Evolutionary conservation across 768 basidiomycete genomes (phyloP).

Genomic region (Suillus subluteus): DNA sequence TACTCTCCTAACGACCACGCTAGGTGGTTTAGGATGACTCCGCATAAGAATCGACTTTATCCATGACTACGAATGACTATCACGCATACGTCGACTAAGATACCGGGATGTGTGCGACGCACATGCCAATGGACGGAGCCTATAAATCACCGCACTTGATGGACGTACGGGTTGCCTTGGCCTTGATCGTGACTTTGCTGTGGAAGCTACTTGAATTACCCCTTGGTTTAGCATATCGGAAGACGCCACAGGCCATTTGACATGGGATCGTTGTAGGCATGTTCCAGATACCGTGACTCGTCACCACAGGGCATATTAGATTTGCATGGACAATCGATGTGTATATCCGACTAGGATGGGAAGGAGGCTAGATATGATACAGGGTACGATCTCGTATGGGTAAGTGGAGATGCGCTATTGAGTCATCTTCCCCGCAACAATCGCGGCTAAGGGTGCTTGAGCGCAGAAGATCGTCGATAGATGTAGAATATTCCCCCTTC

Average conservation of each 20-base stretch:
- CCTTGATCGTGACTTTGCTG: background rate
- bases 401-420: background rate
- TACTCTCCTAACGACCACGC: background rate
- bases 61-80: background rate
- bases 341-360: background rate
- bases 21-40: background rate
- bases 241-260: background rate
- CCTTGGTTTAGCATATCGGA: conserved; percentile 4
- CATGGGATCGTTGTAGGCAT: background rate
- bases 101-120: background rate
- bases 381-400: background rate
- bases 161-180: background rate
- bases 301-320: background rate
- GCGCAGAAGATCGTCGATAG: background rate
- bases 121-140: background rate
- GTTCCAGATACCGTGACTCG: background rate
- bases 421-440: conserved; percentile 2
- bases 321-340: background rate
- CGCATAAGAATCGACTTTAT: background rate
- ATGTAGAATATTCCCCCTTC: background rate
- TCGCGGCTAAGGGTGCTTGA: background rate
- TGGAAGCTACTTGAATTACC: background rate
- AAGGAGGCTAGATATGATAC: background rate
- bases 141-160: background rate
- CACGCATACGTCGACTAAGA: background rate